Evolutionary conservation across 1,284 basidiomycete species (phyloP), one percentile per base, ranked within the genome.

Genomic region (Naganishia sp.): DNA sequence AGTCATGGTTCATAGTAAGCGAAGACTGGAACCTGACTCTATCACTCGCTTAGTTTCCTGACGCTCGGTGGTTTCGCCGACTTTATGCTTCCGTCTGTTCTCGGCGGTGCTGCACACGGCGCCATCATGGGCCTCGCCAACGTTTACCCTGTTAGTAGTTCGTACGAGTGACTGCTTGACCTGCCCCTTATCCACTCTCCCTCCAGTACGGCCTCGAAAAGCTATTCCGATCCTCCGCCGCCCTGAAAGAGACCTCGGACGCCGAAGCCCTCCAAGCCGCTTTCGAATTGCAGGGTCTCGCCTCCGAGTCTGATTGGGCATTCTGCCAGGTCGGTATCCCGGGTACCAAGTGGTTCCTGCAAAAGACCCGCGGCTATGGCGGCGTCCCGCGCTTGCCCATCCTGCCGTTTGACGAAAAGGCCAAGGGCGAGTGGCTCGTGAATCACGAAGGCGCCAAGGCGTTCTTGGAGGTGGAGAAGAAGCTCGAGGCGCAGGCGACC

Each of bases 111-210:
- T 43, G 89, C 83, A 7, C 87, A 90, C 75, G 90, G 90, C 68
- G 89, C 89, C 64, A 92, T 92, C 74, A 90, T 88, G 71, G 90
- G 90, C 66, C 85, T 92, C 43, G 88, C 84, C 15, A 91, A 91
- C 76, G 77, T 91, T 68, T 86, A 88, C 70, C 90, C 90, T 39
- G 88, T 88, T 74, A 72, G 86, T 81, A 23, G 9, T 10, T 9
- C 21, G 42, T 54, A 15, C 16, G 18, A 16, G 15, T 6, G 13
- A 7, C 31, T 23, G 11, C 42, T 25, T 42, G n/a, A 68, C 9
- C 5, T 36, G 65, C 63, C 68, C 21, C 64, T 71, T 59, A 65
- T 66, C 69, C 72, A 28, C 5, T 28, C 28, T 28, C 75, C 31
- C 68, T 70, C 46, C 72, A 90, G 85, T 74, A 85, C 70, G 81